Percentiles rank a stretch among this genome's conserved stretches.
phyloP scores from a whole-genome alignment of 192 early-diverging fungal genomes.

The Neocallimastix lanati region DNA sequence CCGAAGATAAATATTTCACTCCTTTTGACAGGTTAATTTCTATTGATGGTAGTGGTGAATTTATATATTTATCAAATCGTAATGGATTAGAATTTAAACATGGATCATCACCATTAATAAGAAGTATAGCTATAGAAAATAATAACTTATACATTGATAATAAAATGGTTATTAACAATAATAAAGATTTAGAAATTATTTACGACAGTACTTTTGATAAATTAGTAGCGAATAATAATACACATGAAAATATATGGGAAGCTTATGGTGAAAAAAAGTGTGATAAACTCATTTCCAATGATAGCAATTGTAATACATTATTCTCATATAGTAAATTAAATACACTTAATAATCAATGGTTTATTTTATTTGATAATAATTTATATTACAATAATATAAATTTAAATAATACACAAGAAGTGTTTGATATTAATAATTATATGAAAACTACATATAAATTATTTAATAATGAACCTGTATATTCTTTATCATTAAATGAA shows the following conservation, averaged over 20 bases:
- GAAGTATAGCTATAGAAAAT: neutral
- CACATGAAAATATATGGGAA: neutral
- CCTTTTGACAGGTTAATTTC: neutral
- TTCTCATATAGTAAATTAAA: neutral
- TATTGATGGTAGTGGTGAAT: neutral
- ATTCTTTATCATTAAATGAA: neutral
- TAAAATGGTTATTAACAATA: neutral
- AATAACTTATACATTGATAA: neutral
- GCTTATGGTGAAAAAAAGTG: neutral
- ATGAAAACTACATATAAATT: neutral
- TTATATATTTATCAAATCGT: neutral
- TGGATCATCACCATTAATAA: no score
- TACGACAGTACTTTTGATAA: neutral
- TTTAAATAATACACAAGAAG: neutral
- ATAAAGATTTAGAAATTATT: neutral
- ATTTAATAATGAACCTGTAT: neutral
- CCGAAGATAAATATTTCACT: neutral
- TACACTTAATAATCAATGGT: neutral
- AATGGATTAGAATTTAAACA: neutral
- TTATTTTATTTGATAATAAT: no score
- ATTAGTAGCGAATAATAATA: neutral
- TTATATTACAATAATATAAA: no score
- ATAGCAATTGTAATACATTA: neutral
- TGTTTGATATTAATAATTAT: neutral
- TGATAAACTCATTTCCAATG: neutral